phyloP scores from a whole-genome alignment of 768 basidiomycete genomes.

The Naganishia kalamii region DNA sequence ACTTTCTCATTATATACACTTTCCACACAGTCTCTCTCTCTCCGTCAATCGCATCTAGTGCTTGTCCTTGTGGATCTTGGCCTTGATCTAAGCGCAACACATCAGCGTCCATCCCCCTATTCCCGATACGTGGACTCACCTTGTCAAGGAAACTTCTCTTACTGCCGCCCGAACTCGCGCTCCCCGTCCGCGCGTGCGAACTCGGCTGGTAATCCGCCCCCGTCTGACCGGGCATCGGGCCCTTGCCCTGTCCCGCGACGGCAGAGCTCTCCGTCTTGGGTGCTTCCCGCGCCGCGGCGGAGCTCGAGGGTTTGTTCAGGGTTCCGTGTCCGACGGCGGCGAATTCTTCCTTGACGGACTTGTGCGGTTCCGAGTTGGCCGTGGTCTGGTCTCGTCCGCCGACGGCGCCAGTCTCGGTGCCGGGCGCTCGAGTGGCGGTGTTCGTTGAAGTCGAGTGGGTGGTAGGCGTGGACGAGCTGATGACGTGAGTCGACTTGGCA shows the following conservation, averaged over 20 bases:
- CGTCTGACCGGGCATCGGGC: background rate
- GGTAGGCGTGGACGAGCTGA: background rate
- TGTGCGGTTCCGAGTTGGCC: conserved; percentile 16
- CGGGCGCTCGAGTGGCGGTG: conserved; percentile 7
- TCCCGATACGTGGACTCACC: background rate
- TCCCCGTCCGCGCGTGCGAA: background rate
- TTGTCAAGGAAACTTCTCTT: conserved; percentile 20
- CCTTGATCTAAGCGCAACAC: background rate
- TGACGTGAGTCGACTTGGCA: background rate
- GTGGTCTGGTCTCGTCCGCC: conserved; percentile 15
- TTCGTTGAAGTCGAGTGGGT: background rate
- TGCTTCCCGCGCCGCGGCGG: conserved; percentile 11
- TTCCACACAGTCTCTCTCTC: too few species aligned
- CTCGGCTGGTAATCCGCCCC: background rate
- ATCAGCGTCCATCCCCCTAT: background rate
- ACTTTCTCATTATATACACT: too few species aligned
- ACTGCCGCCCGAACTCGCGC: background rate
- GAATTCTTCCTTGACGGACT: conserved; percentile 17
- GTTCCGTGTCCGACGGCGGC: conserved; percentile 19
- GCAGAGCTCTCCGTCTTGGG: conserved; percentile 15
- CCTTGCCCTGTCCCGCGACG: background rate
- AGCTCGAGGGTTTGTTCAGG: conserved; percentile 7
- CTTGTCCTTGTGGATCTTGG: conserved; percentile 21
- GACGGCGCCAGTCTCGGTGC: conserved; percentile 5
- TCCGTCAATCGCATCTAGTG: conserved; percentile 13